Conservation (phyloP, 2,329 filamentous ascomycete species). For the Knufia fluminis region DNA sequence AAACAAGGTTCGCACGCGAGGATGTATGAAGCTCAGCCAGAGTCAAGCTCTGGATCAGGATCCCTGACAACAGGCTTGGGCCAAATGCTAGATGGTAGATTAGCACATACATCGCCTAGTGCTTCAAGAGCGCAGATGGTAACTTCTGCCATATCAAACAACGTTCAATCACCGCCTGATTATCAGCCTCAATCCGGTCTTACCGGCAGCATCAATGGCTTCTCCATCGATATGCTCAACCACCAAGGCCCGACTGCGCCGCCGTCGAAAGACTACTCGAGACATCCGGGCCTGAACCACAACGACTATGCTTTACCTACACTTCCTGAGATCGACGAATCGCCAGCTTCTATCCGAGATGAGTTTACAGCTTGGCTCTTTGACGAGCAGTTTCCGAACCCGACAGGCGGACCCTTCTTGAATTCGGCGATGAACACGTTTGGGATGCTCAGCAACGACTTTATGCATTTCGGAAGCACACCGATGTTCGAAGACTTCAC, state of each 20-base stretch:
- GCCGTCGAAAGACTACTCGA: conserved; percentile 30
- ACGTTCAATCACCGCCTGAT: conserved; percentile 18
- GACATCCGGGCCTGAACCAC: conserved; percentile 34
- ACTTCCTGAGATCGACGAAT: conserved; percentile 71
- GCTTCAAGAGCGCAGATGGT: conserved; percentile 24
- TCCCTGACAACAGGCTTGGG: neutral
- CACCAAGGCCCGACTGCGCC: conserved; percentile 14
- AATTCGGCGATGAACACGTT: conserved; percentile 42
- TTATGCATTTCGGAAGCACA: conserved; percentile 30
- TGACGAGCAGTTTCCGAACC: conserved; percentile 43
- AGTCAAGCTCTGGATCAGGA: conserved; percentile 1
- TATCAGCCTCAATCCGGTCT: conserved; percentile 20
- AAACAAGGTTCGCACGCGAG: neutral
- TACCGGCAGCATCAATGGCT: conserved; percentile 17
- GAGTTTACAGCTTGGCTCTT: conserved; percentile 82
- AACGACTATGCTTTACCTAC: conserved; percentile 73
- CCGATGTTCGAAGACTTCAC: conserved; percentile 33
- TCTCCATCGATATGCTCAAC: conserved; percentile 16
- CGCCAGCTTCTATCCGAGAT: conserved; percentile 77
- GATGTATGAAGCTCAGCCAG: neutral
- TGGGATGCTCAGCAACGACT: conserved; percentile 45
- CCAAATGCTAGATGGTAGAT: neutral
- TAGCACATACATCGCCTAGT: neutral
- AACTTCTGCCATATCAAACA: conserved; percentile 14
- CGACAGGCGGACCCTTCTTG: conserved; percentile 24